Conservation (phyloP, 345 rosid species). For the Salix suchowensis region DNA sequence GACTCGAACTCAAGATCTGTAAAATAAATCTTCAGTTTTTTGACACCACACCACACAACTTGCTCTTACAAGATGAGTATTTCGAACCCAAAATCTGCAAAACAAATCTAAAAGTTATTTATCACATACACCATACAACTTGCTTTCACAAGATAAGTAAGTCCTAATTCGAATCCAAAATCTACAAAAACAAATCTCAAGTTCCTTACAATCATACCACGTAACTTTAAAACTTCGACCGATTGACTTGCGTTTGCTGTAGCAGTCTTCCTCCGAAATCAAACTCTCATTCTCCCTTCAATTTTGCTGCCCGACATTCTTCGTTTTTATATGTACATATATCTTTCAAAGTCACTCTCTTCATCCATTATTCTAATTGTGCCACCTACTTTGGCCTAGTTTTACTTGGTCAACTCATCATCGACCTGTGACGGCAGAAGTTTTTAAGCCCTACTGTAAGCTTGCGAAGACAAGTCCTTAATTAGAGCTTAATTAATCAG, state of each 20-base stretch:
- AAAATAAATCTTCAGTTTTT: no score
- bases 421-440: background rate
- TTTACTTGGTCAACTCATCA: background rate
- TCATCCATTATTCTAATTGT: background rate
- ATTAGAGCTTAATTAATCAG: no score
- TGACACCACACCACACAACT: no score
- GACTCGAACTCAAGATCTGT: no score
- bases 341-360: background rate
- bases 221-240: background rate
- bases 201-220: no score
- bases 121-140: no score
- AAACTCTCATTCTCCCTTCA: background rate
- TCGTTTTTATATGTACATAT: background rate
- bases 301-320: background rate
- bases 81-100: no score
- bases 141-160: no score
- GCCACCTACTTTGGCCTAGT: background rate
- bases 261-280: slow-evolving; percentile 1
- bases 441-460: background rate
- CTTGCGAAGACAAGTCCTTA: background rate
- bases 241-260: slow-evolving; percentile 7
- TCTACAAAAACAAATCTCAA: no score
- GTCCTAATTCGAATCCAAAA: no score
- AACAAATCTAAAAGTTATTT: no score
- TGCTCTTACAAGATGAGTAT: no score